A percentile compares a stretch with the other conserved stretches of the same genome.
phyloP scores from a whole-genome alignment of 169 alveolate species.

The Plasmodium adleri region DNA sequence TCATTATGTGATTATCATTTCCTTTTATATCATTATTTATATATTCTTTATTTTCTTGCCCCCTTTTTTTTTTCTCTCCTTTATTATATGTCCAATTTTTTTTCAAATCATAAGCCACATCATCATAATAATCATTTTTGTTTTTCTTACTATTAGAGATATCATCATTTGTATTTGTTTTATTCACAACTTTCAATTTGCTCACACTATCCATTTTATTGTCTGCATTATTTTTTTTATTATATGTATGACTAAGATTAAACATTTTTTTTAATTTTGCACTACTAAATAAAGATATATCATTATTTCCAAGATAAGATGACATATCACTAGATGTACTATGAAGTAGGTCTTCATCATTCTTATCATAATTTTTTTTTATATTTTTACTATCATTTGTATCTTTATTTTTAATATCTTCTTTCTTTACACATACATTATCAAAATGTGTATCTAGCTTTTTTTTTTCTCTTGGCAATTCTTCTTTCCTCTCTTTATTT shows the following conservation, averaged over 20 bases:
- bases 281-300: constrained; percentile 49
- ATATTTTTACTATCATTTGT: neutral
- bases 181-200: neutral
- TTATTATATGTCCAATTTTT: too few relatives aligned
- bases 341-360: neutral
- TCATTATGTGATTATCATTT: too few relatives aligned
- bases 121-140: neutral
- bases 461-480: neutral
- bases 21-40: too few relatives aligned
- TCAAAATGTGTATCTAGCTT: constrained; percentile 1
- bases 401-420: neutral
- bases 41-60: too few relatives aligned
- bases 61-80: too few relatives aligned
- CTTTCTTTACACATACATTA: neutral
- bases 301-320: constrained; percentile 55
- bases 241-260: constrained; percentile 24
- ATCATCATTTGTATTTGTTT: neutral
- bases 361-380: neutral
- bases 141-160: neutral
- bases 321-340: constrained; percentile 31
- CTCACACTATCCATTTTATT: neutral
- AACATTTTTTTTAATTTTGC: constrained; percentile 52
- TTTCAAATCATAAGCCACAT: too few relatives aligned
- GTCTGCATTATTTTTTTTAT: constrained; percentile 22
- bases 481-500: neutral